Evolutionary conservation across 2,329 filamentous ascomycete species (phyloP).

Genomic region (Alternaria ventricosa): DNA sequence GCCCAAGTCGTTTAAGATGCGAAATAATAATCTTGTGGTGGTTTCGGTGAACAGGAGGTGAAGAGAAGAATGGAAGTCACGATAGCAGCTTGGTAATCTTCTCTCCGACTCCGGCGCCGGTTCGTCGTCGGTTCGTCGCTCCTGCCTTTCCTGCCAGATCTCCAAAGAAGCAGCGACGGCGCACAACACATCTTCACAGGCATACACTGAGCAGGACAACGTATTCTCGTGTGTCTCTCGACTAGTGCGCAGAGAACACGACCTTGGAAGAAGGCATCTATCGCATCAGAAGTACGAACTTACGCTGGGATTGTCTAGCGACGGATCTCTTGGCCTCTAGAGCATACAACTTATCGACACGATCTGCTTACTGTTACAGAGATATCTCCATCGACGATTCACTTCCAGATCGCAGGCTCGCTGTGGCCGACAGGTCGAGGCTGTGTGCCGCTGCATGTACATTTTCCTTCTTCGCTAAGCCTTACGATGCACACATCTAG

Average conservation of each 20-base stretch:
- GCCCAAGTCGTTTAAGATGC: not conserved
- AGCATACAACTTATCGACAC: not conserved
- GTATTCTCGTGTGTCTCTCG: not conserved
- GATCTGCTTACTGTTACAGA: not conserved
- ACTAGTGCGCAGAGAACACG: not conserved
- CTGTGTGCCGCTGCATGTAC: not conserved
- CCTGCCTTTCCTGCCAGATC: not conserved
- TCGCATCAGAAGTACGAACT: not conserved
- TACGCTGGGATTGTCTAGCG: not conserved
- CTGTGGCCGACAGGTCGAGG: not conserved
- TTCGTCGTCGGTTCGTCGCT: not conserved
- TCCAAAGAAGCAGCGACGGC: not conserved
- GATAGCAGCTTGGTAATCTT: not conserved
- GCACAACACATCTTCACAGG: not conserved
- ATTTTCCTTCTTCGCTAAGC: not conserved
- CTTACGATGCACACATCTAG: conserved; percentile 6
- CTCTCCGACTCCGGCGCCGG: not conserved
- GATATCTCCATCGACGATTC: not conserved
- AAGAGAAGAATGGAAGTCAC: not conserved
- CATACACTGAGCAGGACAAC: not conserved
- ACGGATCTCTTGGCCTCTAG: not conserved
- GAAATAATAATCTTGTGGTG: not conserved
- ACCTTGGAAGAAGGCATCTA: not conserved
- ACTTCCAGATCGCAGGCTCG: not conserved
- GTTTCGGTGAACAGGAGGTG: not conserved